Evolutionary conservation across 2,329 filamentous ascomycete species (phyloP).

Genomic region (Alternaria sp.): DNA sequence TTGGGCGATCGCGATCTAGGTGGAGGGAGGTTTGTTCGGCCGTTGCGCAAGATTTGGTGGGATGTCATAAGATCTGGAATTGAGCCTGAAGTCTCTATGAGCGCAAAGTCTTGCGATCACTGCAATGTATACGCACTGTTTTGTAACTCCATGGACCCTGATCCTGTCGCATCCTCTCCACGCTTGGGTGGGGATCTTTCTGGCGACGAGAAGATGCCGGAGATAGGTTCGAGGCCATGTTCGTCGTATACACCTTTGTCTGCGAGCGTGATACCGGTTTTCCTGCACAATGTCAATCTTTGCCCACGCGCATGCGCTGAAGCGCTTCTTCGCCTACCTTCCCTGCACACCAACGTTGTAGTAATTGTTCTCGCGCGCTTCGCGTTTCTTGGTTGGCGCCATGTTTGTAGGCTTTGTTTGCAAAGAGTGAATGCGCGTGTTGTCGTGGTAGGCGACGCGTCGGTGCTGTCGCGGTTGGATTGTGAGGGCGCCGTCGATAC

Average conservation of each 20-base stretch:
- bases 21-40: conserved; percentile 57
- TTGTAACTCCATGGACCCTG: conserved; percentile 69
- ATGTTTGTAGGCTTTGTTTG: conserved; percentile 26
- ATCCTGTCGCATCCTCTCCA: conserved; percentile 58
- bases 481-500: conserved; percentile 19
- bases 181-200: conserved; percentile 64
- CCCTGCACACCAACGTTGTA: conserved; percentile 54
- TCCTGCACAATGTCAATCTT: conserved; percentile 63
- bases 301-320: conserved; percentile 11
- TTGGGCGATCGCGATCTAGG: conserved; percentile 66
- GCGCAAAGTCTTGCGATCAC: conserved; percentile 6
- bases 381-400: conserved; percentile 49
- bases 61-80: conserved; percentile 59
- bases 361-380: conserved; percentile 52
- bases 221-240: conserved; percentile 88
- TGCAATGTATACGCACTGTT: conserved; percentile 61
- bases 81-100: conserved; percentile 52
- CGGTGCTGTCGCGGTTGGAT: conserved; percentile 11
- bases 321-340: conserved; percentile 38
- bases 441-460: conserved; percentile 25
- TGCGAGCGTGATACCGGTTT: conserved; percentile 84
- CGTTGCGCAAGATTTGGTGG: conserved; percentile 57
- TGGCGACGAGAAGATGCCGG: conserved; percentile 88
- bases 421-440: conserved; percentile 24
- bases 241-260: conserved; percentile 86